phyloP scores from a whole-genome alignment of 2,329 filamentous ascomycete genomes.

The Cladophialophora chaetospira region DNA sequence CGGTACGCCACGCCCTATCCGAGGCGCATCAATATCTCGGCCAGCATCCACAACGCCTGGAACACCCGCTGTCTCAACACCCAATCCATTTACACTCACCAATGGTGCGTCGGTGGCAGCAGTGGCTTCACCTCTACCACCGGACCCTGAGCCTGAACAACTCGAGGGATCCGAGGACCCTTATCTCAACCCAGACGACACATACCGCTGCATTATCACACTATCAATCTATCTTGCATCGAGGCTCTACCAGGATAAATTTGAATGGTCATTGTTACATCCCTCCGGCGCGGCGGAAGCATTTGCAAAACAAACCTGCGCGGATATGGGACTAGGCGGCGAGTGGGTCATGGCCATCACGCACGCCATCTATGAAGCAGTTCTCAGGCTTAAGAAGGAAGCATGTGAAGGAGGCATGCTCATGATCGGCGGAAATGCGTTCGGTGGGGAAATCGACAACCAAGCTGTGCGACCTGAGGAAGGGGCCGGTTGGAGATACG shows the following conservation, averaged over 20 bases:
- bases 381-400: slow-evolving; percentile 90
- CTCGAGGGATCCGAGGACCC: slow-evolving; percentile 19
- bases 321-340: slow-evolving; percentile 82
- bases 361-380: slow-evolving; percentile 95
- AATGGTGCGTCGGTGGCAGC: slow-evolving; percentile 61
- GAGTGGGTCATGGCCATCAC: slow-evolving; percentile 96
- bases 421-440: slow-evolving; percentile 53
- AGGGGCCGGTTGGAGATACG: slow-evolving; percentile 92
- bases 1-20: slow-evolving; percentile 48
- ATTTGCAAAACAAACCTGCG: slow-evolving; percentile 90
- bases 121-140: slow-evolving; percentile 64
- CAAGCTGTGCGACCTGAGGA: slow-evolving; percentile 75
- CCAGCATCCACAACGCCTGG: slow-evolving; percentile 32
- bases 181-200: slow-evolving; percentile 84
- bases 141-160: slow-evolving; percentile 20
- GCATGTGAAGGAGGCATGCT: slow-evolving; percentile 89
- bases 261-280: slow-evolving; percentile 94
- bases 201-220: slow-evolving; percentile 88
- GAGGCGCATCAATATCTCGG: slow-evolving; percentile 29
- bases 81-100: slow-evolving; percentile 49
- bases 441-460: slow-evolving; percentile 78
- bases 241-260: slow-evolving; percentile 91
- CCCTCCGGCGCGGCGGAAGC: slow-evolving; percentile 88
- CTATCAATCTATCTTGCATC: slow-evolving; percentile 91
- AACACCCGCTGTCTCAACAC: slow-evolving; percentile 47